A percentile compares a stretch with the other conserved stretches of the same genome.
These are phyloP conservation scores for Saxispiralis lemnorum DNA, from an alignment of 495 filamentous ascomycete genomes.

Conservation along the genomic window DNA sequence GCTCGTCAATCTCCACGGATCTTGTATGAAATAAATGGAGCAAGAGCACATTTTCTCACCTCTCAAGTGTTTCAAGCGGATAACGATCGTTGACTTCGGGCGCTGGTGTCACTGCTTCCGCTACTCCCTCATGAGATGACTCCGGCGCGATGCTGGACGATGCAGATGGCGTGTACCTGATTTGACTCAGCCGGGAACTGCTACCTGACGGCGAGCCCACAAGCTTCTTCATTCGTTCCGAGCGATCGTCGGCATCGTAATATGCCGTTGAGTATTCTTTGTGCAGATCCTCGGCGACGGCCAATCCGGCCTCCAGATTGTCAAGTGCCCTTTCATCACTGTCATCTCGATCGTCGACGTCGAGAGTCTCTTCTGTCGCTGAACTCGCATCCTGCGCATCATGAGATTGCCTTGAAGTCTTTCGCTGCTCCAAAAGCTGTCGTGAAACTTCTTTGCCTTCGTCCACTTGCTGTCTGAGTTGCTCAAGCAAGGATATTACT, in stretches of 20 bases:
- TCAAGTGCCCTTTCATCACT: neutral
- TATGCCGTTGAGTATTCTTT: conserved; percentile 3
- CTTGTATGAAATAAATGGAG: too few relatives aligned
- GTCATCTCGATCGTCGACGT: neutral
- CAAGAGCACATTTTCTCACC: too few relatives aligned
- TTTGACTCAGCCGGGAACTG: too few relatives aligned
- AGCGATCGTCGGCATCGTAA: neutral
- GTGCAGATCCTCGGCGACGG: conserved; percentile 1
- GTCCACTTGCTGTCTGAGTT: neutral
- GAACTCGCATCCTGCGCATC: too few relatives aligned
- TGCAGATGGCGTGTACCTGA: too few relatives aligned
- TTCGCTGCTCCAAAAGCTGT: neutral
- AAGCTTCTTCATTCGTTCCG: neutral
- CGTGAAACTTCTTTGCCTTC: neutral
- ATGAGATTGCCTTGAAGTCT: too few relatives aligned
- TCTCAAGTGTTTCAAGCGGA: too few relatives aligned
- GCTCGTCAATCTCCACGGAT: too few relatives aligned
- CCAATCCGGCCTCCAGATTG: neutral
- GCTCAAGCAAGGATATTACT: neutral
- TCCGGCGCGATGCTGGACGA: too few relatives aligned
- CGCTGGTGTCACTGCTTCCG: too few relatives aligned
- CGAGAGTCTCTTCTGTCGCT: neutral
- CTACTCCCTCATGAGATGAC: too few relatives aligned
- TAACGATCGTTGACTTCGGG: too few relatives aligned
- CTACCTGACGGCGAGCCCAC: neutral